A percentile compares a stretch with the other conserved stretches of the same genome.
Evolutionary conservation across 768 basidiomycete genomes (phyloP).

Genomic region (Grammothele lineata): DNA sequence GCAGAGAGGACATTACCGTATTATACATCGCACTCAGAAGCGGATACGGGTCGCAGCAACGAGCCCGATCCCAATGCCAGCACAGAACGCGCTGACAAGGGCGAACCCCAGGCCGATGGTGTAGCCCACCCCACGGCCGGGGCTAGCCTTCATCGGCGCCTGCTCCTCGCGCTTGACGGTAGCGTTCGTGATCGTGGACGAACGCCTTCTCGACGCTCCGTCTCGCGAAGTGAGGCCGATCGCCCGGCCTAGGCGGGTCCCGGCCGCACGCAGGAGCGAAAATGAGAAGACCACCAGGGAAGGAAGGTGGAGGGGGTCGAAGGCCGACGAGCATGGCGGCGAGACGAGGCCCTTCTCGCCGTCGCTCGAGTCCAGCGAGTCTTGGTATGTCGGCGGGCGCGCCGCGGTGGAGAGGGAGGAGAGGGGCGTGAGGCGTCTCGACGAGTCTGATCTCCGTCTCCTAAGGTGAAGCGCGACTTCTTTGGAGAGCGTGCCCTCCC

Average conservation of each 20-base stretch:
- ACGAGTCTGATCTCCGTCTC: constrained; percentile 28
- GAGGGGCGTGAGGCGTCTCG: constrained; percentile 2
- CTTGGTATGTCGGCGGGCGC: constrained; percentile 2
- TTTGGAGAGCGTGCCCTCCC: constrained; percentile 54
- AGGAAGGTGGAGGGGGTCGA: constrained; percentile 67
- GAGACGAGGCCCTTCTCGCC: neutral
- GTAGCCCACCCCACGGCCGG: constrained; percentile 3
- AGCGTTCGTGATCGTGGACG: neutral
- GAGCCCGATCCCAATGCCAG: constrained; percentile 42
- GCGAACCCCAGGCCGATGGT: constrained; percentile 27
- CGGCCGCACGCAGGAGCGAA: constrained; percentile 51
- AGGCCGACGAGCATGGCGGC: constrained; percentile 26
- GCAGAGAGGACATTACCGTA: too few species aligned
- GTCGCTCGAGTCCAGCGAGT: neutral
- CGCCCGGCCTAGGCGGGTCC: constrained; percentile 22
- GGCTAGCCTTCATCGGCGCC: neutral
- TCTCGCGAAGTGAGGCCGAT: constrained; percentile 9
- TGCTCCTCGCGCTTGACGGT: neutral
- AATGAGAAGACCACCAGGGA: constrained; percentile 58
- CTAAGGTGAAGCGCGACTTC: constrained; percentile 53
- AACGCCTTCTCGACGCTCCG: neutral
- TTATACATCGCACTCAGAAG: too few species aligned
- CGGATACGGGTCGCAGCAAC: constrained; percentile 23
- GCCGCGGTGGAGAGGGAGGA: constrained; percentile 2
- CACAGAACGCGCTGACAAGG: constrained; percentile 39